Percentiles rank a stretch among this genome's conserved stretches.
phyloP scores from a whole-genome alignment of 2,329 filamentous ascomycete species.

The Annulohypoxylon truncatum region DNA sequence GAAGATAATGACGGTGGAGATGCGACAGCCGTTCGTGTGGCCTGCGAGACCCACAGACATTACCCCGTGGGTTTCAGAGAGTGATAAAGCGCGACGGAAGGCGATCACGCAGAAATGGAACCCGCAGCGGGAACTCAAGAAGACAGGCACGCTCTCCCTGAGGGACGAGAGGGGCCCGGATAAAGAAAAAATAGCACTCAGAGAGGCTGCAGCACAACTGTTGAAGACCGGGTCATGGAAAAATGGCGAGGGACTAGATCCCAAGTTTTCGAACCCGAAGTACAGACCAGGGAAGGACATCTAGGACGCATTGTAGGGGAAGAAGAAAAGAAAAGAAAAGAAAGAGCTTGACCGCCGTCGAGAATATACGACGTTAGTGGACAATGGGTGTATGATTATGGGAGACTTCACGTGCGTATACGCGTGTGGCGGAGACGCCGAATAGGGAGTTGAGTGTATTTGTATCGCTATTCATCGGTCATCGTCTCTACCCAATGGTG shows the following conservation, averaged over 20 bases:
- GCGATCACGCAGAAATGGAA: slow-evolving; percentile 53
- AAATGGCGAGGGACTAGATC: slow-evolving; percentile 59
- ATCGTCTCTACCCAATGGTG: slow-evolving; percentile 59
- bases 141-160: slow-evolving; percentile 52
- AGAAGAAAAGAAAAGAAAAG: neutral
- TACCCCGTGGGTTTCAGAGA: slow-evolving; percentile 71
- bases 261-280: slow-evolving; percentile 56
- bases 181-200: neutral
- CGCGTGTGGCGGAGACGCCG: slow-evolving; percentile 12
- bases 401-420: slow-evolving; percentile 33
- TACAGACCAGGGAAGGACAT: slow-evolving; percentile 38
- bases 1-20: slow-evolving; percentile 96
- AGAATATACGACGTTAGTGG: slow-evolving; percentile 28
- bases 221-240: slow-evolving; percentile 72
- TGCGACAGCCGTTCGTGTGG: slow-evolving; percentile 89
- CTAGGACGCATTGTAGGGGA: neutral
- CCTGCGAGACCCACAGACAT: slow-evolving; percentile 73
- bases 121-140: slow-evolving; percentile 46
- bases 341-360: neutral
- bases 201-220: slow-evolving; percentile 54
- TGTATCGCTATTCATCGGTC: slow-evolving; percentile 27
- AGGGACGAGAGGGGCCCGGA: slow-evolving; percentile 52
- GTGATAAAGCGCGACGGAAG: slow-evolving; percentile 65
- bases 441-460: neutral
- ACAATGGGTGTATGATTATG: slow-evolving; percentile 23